Evolutionary conservation across 2,329 filamentous ascomycete genomes (phyloP), one percentile per base, ranked within the genome.

Genomic region (Colletotrichum aenigma): DNA sequence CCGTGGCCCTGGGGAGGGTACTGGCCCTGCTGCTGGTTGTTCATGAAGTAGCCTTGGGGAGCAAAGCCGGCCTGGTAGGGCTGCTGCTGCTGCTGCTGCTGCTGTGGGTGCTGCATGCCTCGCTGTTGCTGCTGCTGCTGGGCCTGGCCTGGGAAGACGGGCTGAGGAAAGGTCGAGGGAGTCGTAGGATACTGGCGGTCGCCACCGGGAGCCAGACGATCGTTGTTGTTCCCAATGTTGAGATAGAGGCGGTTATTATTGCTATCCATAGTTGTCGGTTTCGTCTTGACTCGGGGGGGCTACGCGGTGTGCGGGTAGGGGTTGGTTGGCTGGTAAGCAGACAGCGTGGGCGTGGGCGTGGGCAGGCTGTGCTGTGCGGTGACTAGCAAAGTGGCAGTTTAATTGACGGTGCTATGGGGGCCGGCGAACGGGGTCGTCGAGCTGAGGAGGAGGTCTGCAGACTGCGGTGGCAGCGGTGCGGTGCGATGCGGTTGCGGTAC

Each of bases 111-210:
- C 65, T 84, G 84, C 73, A 75, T 75, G 30, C 69, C 73, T 64
- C 43, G 81, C 52, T 83, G 79, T 75, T 85, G 81, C 78, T 87
- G 77, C 73, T 73, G 71, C 80, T 93, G 85, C 71, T 85, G 82
- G 78, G 86, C 86, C 68, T 79, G 80, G 67, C 84, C 80, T 32
- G 88, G 87, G 79, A 90, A 91, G 83, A 98, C 94, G 76, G 96
- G 96, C 87, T 98, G 96, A 15, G 96, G 96, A 83, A 98, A 98
- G 75, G 96, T 98, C 78, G 96, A 98, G 68, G 96, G 96, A 12
- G 96, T 98, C 69, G 96, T 96, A 79, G 94, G 94, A 89, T 95
- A 96, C 79, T 92, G 89, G 83, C 93, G 90, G 84, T 94, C 93
- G 84, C 89, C 90, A 81, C 85, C 81, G 71, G 91, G 85, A 76